A percentile compares a stretch with the other conserved stretches of the same genome.
These are phyloP conservation scores for Hordeum vulgare DNA, from an alignment of 176 grass and related monocot species.

Conservation along the genomic window DNA sequence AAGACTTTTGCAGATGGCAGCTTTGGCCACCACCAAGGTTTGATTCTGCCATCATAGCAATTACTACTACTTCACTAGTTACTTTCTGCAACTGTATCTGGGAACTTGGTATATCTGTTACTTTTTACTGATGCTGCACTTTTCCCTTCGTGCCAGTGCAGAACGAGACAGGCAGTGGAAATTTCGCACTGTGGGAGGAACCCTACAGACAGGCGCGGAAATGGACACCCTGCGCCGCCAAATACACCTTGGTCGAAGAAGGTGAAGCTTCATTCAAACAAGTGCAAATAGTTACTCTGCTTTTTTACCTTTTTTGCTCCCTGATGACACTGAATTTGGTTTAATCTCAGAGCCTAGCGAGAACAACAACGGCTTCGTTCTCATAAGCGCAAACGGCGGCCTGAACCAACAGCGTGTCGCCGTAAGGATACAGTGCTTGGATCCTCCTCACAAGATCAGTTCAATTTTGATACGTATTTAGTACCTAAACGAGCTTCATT, in stretches of 20 bases:
- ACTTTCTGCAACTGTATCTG: not conserved
- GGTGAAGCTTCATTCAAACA: slow-evolving; percentile 17
- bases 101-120: not conserved
- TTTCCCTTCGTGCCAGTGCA: slow-evolving; percentile 30
- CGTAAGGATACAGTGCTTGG: slow-evolving; percentile 37
- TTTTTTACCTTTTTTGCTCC: not conserved
- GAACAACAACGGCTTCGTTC: slow-evolving; percentile 60
- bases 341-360: slow-evolving; percentile 36
- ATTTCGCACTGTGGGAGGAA: slow-evolving; percentile 54
- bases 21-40: slow-evolving; percentile 48
- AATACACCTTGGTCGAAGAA: slow-evolving; percentile 32
- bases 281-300: not conserved
- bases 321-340: slow-evolving; percentile 13
- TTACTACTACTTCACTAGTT: not conserved
- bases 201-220: slow-evolving; percentile 49
- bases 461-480: not conserved
- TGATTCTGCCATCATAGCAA: not conserved
- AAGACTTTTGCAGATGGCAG: slow-evolving; percentile 60
- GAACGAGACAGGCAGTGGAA: slow-evolving; percentile 39
- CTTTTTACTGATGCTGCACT: slow-evolving; percentile 15
- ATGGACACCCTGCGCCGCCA: slow-evolving; percentile 84
- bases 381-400: slow-evolving; percentile 85
- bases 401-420: slow-evolving; percentile 90
- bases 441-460: not conserved
- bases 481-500: not conserved